Evolutionary conservation across 768 basidiomycete species (phyloP), one percentile per base, ranked within the genome.

Genomic region (Podaxis sp.): DNA sequence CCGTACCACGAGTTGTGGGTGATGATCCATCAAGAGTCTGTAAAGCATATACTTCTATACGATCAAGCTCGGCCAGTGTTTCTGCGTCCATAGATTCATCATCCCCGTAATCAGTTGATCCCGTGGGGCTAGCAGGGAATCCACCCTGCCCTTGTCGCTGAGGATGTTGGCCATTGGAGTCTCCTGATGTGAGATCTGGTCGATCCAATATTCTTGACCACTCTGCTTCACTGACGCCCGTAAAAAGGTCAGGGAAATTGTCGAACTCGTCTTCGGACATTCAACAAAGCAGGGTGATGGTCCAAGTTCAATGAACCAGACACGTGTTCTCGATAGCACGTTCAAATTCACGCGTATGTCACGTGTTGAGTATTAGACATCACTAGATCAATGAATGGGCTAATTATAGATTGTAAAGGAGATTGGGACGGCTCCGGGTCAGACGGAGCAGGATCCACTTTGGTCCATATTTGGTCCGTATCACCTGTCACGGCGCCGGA

Each of bases 251-350:
- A 0, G 79, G 80, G 36, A 85, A 61, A 56, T 71, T 66, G 65
- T 84, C 83, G 61, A 82, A 89, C 59, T 85, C 81, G 67, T 88
- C 84, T 59, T 76, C 75, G 29, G 76, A 75, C 74, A 78, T 77
- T 58, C 43, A 19, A 46, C 8, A 7, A 46, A 17, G 43, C 7
- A 46, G 19, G 40, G 19, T 29, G 40, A 7, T 24, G 50, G 27
- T 37, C 17, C 22, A 22, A n/a, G 53, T 29, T 53, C 2, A 25
- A 63, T 24, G 53, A 11, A 15, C 36, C 13, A 36, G 43, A 15
- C 46, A 15, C 50, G 51, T 19, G 25, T 27, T 50, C 12, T 50
- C 25, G 25, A 19, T n/a, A 22, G 43, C 43, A 24, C 8, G 22
- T 24, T 11, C 12, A 49, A 19, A 41, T 25, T 22, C 46, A 22